These are phyloP conservation scores for Trametes villosa DNA, from an alignment of 768 basidiomycete genomes.

Conservation along the genomic window DNA sequence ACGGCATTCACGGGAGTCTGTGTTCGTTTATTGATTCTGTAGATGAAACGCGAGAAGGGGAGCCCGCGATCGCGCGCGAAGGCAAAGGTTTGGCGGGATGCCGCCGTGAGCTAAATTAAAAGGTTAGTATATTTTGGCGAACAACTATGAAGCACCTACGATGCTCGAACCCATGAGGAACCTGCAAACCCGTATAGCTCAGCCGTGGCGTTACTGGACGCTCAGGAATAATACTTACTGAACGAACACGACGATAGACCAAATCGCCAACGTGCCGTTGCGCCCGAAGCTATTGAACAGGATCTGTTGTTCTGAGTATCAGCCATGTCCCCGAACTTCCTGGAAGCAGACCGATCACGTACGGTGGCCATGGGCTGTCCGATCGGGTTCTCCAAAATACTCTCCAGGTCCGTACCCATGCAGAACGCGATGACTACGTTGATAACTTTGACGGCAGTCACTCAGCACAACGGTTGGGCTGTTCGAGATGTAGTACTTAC, in stretches of 20 bases:
- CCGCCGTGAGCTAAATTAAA: conserved; percentile 44
- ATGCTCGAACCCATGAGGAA: conserved; percentile 44
- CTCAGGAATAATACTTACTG: too few species aligned
- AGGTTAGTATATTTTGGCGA: not conserved
- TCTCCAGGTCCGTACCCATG: conserved; percentile 53
- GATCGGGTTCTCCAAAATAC: conserved; percentile 47
- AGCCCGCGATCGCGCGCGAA: conserved; percentile 71
- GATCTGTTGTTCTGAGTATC: conserved; percentile 20
- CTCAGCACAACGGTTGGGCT: too few species aligned
- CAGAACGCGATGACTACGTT: conserved; percentile 65
- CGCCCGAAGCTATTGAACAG: conserved; percentile 40
- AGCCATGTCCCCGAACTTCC: not conserved
- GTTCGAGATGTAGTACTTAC: too few species aligned
- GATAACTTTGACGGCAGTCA: too few species aligned
- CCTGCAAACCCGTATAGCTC: too few species aligned
- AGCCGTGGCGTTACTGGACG: too few species aligned
- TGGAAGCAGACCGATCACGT: conserved; percentile 10
- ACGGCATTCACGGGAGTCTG: conserved; percentile 62
- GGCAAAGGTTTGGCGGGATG: conserved; percentile 69
- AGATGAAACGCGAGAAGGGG: conserved; percentile 64
- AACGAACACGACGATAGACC: too few species aligned
- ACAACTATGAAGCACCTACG: conserved; percentile 34
- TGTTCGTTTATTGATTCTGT: conserved; percentile 56
- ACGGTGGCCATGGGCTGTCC: conserved; percentile 63
- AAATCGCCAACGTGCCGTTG: too few species aligned